Percentiles rank a stretch among this genome's conserved stretches.
Evolutionary conservation across 2,329 filamentous ascomycete species (phyloP).

Genomic region (Penicillium verrucosum): DNA sequence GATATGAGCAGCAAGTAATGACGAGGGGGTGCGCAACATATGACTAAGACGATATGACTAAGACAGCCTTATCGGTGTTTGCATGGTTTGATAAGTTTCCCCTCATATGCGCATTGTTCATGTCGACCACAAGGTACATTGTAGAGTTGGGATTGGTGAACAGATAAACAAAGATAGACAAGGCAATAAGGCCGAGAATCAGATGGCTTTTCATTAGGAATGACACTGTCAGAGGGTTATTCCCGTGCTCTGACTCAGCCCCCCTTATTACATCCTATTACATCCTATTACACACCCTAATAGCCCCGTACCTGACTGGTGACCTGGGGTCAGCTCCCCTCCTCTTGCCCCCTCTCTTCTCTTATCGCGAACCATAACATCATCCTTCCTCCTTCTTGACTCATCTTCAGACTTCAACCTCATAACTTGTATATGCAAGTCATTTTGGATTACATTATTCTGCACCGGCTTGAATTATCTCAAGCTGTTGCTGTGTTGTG

Average conservation of each 20-base stretch:
- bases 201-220: not conserved
- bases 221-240: slow-evolving; percentile 3
- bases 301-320: slow-evolving; percentile 12
- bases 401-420: slow-evolving; percentile 1
- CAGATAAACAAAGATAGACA: not conserved
- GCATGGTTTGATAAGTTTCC: slow-evolving; percentile 5
- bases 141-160: slow-evolving; percentile 7
- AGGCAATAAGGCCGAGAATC: not conserved
- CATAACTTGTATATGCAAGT: slow-evolving; percentile 5
- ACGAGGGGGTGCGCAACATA: not conserved
- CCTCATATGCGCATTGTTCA: slow-evolving; percentile 2
- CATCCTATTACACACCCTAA: slow-evolving; percentile 11
- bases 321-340: slow-evolving; percentile 10
- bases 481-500: slow-evolving; percentile 24
- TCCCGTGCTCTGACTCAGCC: slow-evolving; percentile 22
- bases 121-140: slow-evolving; percentile 4
- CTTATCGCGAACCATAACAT: slow-evolving; percentile 17
- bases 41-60: slow-evolving; percentile 7
- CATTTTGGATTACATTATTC: slow-evolving; percentile 1
- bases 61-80: slow-evolving; percentile 5
- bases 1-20: not conserved
- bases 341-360: slow-evolving; percentile 10
- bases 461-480: slow-evolving; percentile 8
- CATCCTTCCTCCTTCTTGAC: slow-evolving; percentile 11
- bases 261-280: slow-evolving; percentile 9